phyloP scores from a whole-genome alignment of 345 rosid genomes.

The Pistacia integerrima region DNA sequence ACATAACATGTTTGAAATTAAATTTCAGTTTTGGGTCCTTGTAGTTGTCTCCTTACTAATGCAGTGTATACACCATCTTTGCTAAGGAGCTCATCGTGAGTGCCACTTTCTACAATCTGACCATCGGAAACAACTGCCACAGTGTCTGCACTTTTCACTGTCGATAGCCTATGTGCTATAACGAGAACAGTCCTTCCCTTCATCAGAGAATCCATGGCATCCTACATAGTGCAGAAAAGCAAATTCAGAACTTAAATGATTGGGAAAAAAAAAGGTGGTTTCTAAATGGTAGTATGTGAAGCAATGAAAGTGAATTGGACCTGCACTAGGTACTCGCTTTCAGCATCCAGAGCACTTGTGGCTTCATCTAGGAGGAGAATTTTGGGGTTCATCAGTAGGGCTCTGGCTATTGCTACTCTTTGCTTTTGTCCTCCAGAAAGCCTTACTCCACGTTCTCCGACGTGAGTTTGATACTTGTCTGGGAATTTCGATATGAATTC shows the following conservation, averaged over 20 bases:
- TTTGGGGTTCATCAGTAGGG: constrained; percentile 84
- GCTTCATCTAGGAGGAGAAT: constrained; percentile 91
- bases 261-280: neutral
- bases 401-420: constrained; percentile 89
- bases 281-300: neutral
- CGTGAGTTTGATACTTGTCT: constrained; percentile 72
- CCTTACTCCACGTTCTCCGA: constrained; percentile 91
- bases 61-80: constrained; percentile 54
- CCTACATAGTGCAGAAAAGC: constrained; percentile 39
- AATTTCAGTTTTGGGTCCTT: constrained; percentile 22
- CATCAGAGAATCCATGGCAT: constrained; percentile 97
- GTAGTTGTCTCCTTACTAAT: constrained; percentile 31
- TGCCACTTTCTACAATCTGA: constrained; percentile 53
- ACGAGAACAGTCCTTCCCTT: constrained; percentile 91
- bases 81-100: constrained; percentile 46
- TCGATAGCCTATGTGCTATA: constrained; percentile 92
- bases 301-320: constrained; percentile 30
- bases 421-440: constrained; percentile 97
- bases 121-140: constrained; percentile 92
- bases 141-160: constrained; percentile 77
- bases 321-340: constrained; percentile 95
- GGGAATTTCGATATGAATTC: constrained; percentile 81
- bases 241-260: neutral
- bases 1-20: neutral
- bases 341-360: constrained; percentile 95